Conservation (phyloP, 1,139 yeast genomes). For the Yamadazyma friedrichii region DNA sequence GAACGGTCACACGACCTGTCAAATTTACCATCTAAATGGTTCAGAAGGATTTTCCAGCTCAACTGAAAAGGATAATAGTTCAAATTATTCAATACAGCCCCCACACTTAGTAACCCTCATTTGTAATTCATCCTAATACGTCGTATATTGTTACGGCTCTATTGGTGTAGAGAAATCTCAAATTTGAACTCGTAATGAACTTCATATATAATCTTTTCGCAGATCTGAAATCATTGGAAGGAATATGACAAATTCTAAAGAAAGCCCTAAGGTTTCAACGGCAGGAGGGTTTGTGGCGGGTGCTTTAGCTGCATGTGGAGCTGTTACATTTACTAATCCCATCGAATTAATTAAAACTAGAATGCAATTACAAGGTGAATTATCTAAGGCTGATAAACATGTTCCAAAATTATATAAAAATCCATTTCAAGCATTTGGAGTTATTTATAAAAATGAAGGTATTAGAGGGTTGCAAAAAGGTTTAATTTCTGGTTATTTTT, state of each 20-base stretch:
- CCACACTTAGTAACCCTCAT: no score
- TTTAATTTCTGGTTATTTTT: constrained; percentile 74
- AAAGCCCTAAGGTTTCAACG: constrained; percentile 46
- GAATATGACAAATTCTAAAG: constrained; percentile 7
- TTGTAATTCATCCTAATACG: no score
- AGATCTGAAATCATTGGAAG: no score
- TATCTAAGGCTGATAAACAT: constrained; percentile 49
- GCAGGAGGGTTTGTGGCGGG: constrained; percentile 90
- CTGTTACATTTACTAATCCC: constrained; percentile 95
- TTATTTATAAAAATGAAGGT: constrained; percentile 82
- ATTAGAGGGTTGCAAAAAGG: constrained; percentile 88
- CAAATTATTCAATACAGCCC: no score
- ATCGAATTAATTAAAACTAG: constrained; percentile 91
- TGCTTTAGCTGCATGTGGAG: constrained; percentile 95
- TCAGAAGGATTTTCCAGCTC: no score
- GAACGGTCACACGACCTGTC: no score
- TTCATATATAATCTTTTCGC: no score
- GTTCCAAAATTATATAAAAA: constrained; percentile 66
- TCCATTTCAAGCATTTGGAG: constrained; percentile 77
- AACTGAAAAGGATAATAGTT: no score
- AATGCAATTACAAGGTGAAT: constrained; percentile 95
- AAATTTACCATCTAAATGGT: no score
- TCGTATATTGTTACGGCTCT: no score
- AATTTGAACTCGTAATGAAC: no score
- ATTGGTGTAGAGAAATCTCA: no score